Evolutionary conservation across 257 asterid genomes (phyloP).

Genomic region (Gentiana straminea): DNA sequence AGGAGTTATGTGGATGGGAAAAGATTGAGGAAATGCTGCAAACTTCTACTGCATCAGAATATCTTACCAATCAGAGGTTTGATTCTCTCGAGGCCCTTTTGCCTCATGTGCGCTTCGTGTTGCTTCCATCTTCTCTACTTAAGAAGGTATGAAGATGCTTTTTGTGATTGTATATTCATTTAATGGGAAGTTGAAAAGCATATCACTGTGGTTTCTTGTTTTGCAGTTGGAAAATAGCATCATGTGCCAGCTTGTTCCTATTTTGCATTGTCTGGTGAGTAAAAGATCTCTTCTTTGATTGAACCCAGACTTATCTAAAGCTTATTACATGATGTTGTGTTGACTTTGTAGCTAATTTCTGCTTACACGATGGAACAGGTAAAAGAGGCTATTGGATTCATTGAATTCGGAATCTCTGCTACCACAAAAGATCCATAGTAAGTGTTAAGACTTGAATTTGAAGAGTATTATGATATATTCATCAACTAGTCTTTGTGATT

Average conservation of each 20-base stretch:
- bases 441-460: conserved; percentile 14
- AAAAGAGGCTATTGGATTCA: conserved; percentile 58
- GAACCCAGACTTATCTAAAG: conserved; percentile 3
- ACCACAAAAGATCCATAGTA: conserved; percentile 43
- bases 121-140: conserved; percentile 55
- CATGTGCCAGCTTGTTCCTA: conserved; percentile 40
- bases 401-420: conserved; percentile 41
- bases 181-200: conserved; percentile 3
- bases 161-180: conserved; percentile 1
- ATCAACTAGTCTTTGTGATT: neutral
- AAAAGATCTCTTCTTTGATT: conserved; percentile 3
- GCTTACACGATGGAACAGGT: conserved; percentile 36
- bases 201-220: conserved; percentile 14
- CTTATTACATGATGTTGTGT: conserved; percentile 3
- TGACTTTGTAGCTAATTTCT: conserved; percentile 6
- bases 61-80: conserved; percentile 55
- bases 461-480: neutral
- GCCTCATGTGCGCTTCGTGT: conserved; percentile 61
- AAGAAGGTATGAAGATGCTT: conserved; percentile 37
- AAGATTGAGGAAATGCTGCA: conserved; percentile 44
- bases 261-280: conserved; percentile 52
- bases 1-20: conserved; percentile 67
- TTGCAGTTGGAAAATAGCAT: conserved; percentile 67
- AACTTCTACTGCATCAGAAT: conserved; percentile 34
- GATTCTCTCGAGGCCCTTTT: conserved; percentile 35